These are phyloP conservation scores for Actinomortierella ambigua DNA, from an alignment of 371 early-diverging fungal species.

Conservation along the genomic window DNA sequence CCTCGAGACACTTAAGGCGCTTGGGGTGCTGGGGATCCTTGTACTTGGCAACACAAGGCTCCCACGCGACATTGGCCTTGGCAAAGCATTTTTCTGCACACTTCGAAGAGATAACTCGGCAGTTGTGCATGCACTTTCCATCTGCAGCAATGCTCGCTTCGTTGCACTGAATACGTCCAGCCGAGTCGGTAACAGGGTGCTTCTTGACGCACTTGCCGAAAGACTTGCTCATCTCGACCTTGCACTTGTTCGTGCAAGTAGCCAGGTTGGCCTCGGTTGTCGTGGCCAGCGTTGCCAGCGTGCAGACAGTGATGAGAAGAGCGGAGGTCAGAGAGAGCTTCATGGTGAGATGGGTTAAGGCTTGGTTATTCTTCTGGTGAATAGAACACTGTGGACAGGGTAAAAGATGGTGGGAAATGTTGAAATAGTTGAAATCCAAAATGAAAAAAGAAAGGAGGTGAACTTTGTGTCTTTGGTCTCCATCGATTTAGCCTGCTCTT, in stretches of 20 bases:
- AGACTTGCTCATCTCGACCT: conserved; percentile 1
- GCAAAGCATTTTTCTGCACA: conserved; percentile 7
- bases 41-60: conserved; percentile 4
- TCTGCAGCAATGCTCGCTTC: too few relatives aligned
- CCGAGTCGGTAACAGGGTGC: conserved; percentile 9
- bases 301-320: conserved; percentile 6
- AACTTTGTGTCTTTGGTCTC: conserved; percentile 5
- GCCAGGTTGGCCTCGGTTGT: not conserved
- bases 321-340: conserved; percentile 6
- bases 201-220: conserved; percentile 11
- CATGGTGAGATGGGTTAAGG: conserved; percentile 1
- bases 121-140: conserved; percentile 2
- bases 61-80: conserved; percentile 4
- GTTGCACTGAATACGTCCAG: conserved; percentile 3
- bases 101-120: not conserved
- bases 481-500: not conserved
- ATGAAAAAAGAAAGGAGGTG: conserved; percentile 4
- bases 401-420: too few relatives aligned
- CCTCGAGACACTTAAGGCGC: conserved; percentile 10
- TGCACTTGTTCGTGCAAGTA: conserved; percentile 5
- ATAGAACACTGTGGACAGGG: too few relatives aligned
- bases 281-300: conserved; percentile 4
- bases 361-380: too few relatives aligned
- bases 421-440: conserved; percentile 5
- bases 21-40: conserved; percentile 5